Conservation (phyloP, 2,329 filamentous ascomycete species). For the Lojkania enalia region DNA sequence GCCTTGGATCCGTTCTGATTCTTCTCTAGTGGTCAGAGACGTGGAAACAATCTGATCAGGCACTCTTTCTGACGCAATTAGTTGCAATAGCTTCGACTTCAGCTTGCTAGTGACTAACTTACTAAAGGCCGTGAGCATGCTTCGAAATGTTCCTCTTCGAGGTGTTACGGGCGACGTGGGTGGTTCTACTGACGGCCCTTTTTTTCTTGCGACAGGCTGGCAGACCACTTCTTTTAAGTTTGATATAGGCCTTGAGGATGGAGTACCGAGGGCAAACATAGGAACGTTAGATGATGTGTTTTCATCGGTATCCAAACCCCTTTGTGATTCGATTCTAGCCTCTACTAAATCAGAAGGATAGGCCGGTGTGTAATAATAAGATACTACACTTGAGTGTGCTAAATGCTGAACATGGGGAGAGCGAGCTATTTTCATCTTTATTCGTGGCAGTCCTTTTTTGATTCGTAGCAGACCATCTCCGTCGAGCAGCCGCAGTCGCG, state of each 20-base stretch:
- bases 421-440: constrained; percentile 7
- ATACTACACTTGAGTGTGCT: constrained; percentile 18
- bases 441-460: constrained; percentile 14
- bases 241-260: too few relatives aligned
- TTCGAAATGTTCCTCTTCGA: too few relatives aligned
- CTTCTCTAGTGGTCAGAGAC: constrained; percentile 25
- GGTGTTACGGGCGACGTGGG: too few relatives aligned
- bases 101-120: constrained; percentile 26
- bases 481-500: constrained; percentile 23
- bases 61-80: constrained; percentile 25
- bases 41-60: constrained; percentile 24
- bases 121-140: constrained; percentile 37
- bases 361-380: constrained; percentile 18
- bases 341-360: constrained; percentile 30
- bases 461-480: constrained; percentile 24
- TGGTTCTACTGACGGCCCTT: too few relatives aligned
- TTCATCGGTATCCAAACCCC: too few relatives aligned
- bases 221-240: too few relatives aligned
- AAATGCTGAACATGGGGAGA: constrained; percentile 29
- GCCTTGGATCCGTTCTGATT: constrained; percentile 30
- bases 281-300: too few relatives aligned
- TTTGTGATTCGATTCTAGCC: constrained; percentile 16
- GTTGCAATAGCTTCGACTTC: constrained; percentile 2
- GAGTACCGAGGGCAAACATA: too few relatives aligned
- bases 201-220: too few relatives aligned